Base-by-base conservation (phyloP, 2,329 filamentous ascomycete species). In the Rhytidhysteron rufulum region DNA sequence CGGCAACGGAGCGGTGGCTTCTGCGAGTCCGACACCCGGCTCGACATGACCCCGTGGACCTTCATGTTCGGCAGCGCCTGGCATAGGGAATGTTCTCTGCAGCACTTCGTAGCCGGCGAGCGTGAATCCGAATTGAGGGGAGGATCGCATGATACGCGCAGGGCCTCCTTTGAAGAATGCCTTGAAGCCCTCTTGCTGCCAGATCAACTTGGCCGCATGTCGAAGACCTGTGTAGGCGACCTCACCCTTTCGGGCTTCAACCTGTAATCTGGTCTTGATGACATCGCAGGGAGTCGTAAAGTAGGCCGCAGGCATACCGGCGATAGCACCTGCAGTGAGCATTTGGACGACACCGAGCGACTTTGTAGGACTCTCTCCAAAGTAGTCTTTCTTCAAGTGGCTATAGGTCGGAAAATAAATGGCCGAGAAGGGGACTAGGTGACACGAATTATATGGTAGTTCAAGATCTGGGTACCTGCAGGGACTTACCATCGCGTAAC, bases 141-240 rank as follows among this genome's bases (percentile, higher is more conserved):
- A 96, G 1, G 89, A 96, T 58, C 93, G 85, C 64, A 97, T 70
- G 59, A 98, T 94, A 73, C 93, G 88, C 7, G 93, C 93, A 1
- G 91, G 90, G 1, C 93, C 93, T 53, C 93, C 93, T 76, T 97
- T 97, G 83, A 97, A 98, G 77, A 98, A 98, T 19, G 93, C 93
- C 48, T 78, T 81, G 78, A 96, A 91, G 9, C 93, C 93, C 69
- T 98, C 93, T 65, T 97, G 87, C 65, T 83, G 82, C 72, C 77
- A 84, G 56, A 98, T 86, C 11, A 88, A 95, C 55, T 70, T 70
- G 27, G 93, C 93, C 39, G 84, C 87, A 69, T 98, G 88, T 41
- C 88, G 81, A 34, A 98, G 78, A 34, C 86, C 87, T 31, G 80
- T 93, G 75, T 98, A 98, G 35, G 78, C 77, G 3, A 83, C 84